A percentile compares a stretch with the other conserved stretches of the same genome.
Evolutionary conservation across 2,329 filamentous ascomycete genomes (phyloP).

Genomic region (Didymella arachidicola): DNA sequence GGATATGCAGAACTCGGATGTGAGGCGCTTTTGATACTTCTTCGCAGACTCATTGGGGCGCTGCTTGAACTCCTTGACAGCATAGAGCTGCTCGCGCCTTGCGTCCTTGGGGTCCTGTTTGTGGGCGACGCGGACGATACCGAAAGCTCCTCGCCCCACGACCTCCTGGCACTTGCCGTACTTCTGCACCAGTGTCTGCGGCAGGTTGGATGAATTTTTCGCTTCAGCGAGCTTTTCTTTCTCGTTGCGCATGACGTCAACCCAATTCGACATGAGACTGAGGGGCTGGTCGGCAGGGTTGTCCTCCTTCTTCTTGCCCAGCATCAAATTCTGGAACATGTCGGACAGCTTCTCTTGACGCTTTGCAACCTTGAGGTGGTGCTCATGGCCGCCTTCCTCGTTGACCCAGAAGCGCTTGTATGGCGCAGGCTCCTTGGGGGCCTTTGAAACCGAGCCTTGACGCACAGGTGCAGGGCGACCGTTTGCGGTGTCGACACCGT

Average conservation of each 20-base stretch:
- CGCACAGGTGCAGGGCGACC: conserved; percentile 42
- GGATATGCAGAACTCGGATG: conserved; percentile 97
- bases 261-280: conserved; percentile 94
- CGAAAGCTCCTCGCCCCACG: conserved; percentile 93
- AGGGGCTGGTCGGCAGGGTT: conserved; percentile 77
- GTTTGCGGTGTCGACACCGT: conserved; percentile 33
- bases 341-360: conserved; percentile 94
- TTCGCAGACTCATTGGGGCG: conserved; percentile 93
- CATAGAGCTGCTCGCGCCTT: conserved; percentile 86
- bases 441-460: conserved; percentile 32
- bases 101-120: conserved; percentile 84
- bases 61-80: conserved; percentile 97
- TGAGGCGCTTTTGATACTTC: conserved; percentile 97
- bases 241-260: conserved; percentile 89
- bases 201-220: conserved; percentile 78
- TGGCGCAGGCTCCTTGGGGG: conserved; percentile 42
- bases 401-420: conserved; percentile 64
- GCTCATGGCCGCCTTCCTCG: conserved; percentile 78
- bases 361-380: conserved; percentile 86
- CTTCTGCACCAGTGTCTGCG: conserved; percentile 87
- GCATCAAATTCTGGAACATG: conserved; percentile 84
- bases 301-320: conserved; percentile 80
- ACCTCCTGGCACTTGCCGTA: conserved; percentile 99
- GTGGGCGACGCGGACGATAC: conserved; percentile 96
- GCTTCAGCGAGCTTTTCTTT: conserved; percentile 78